A percentile compares a stretch with the other conserved stretches of the same genome.
Conservation (phyloP, 768 basidiomycete species). For the Termitomyces sp. region DNA sequence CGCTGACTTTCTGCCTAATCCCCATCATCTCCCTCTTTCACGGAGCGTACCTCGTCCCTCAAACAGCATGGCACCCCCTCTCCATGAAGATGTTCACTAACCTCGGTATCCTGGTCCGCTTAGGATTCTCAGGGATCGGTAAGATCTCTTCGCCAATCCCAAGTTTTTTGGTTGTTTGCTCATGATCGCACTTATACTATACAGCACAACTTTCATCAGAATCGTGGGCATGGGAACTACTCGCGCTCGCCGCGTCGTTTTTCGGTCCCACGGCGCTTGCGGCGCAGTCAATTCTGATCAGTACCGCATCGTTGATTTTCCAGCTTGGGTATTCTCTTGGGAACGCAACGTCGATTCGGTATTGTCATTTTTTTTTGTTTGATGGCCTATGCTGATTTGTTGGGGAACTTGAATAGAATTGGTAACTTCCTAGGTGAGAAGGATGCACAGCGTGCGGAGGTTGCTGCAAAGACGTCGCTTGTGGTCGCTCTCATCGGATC, state of each 20-base stretch:
- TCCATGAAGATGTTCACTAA: slow-evolving; percentile 57
- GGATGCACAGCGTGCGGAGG: background rate
- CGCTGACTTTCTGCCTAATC: slow-evolving; percentile 80
- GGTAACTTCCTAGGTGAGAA: slow-evolving; percentile 6
- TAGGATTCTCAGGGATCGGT: slow-evolving; percentile 82
- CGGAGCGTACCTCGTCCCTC: slow-evolving; percentile 54
- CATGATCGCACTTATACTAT: too few species aligned
- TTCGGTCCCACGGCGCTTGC: slow-evolving; percentile 14
- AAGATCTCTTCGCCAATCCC: slow-evolving; percentile 4
- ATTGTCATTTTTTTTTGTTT: background rate
- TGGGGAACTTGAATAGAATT: background rate
- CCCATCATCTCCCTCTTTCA: slow-evolving; percentile 55
- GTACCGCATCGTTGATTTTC: background rate
- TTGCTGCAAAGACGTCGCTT: slow-evolving; percentile 3
- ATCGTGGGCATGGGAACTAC: slow-evolving; percentile 97
- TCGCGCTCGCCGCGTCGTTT: slow-evolving; percentile 53
- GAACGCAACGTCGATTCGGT: slow-evolving; percentile 1
- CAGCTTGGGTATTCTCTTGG: background rate
- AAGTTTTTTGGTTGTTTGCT: too few species aligned
- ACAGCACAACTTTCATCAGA: slow-evolving; percentile 75
- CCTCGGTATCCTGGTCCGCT: slow-evolving; percentile 60
- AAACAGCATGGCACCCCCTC: slow-evolving; percentile 80
- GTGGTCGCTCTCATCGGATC: background rate
- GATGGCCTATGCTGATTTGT: background rate
- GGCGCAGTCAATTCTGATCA: background rate